Evolutionary conservation across 257 asterid species (phyloP).

Genomic region (Phtheirospermum japonicum): DNA sequence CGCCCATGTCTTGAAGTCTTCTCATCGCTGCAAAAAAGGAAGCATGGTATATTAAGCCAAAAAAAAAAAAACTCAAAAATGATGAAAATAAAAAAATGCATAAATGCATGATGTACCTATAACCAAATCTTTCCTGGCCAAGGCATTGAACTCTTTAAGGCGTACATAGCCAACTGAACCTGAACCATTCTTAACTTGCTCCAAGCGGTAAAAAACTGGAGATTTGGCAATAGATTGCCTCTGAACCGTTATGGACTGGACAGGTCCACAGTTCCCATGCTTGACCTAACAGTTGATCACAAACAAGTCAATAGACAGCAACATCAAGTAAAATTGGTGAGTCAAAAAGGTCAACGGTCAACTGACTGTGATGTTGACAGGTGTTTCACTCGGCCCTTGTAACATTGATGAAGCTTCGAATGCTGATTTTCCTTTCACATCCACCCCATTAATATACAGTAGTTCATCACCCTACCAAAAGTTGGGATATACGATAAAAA

Average conservation of each 20-base stretch:
- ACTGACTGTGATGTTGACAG: slow-evolving; percentile 69
- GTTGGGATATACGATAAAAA: slow-evolving; percentile 19
- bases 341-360: slow-evolving; percentile 23
- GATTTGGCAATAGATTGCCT: slow-evolving; percentile 90
- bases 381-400: slow-evolving; percentile 92
- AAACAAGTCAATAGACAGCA: too few species aligned
- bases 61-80: slow-evolving; percentile 7
- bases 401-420: slow-evolving; percentile 85
- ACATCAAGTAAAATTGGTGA: slow-evolving; percentile 25
- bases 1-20: slow-evolving; percentile 90
- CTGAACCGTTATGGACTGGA: slow-evolving; percentile 63
- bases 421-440: slow-evolving; percentile 84
- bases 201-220: slow-evolving; percentile 87
- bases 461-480: slow-evolving; percentile 83
- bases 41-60: slow-evolving; percentile 18
- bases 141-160: slow-evolving; percentile 95
- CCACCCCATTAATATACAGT: slow-evolving; percentile 74
- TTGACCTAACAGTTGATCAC: slow-evolving; percentile 86
- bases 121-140: slow-evolving; percentile 91
- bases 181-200: slow-evolving; percentile 59
- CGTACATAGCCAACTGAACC: slow-evolving; percentile 85
- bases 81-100: slow-evolving; percentile 11
- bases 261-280: slow-evolving; percentile 96
- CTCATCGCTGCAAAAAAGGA: slow-evolving; percentile 61
- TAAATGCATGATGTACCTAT: slow-evolving; percentile 53